A percentile compares a stretch with the other conserved stretches of the same genome.
These are phyloP conservation scores for Globisporangium cederbergense DNA, from an alignment of 352 stramenopile species.

Conservation along the genomic window DNA sequence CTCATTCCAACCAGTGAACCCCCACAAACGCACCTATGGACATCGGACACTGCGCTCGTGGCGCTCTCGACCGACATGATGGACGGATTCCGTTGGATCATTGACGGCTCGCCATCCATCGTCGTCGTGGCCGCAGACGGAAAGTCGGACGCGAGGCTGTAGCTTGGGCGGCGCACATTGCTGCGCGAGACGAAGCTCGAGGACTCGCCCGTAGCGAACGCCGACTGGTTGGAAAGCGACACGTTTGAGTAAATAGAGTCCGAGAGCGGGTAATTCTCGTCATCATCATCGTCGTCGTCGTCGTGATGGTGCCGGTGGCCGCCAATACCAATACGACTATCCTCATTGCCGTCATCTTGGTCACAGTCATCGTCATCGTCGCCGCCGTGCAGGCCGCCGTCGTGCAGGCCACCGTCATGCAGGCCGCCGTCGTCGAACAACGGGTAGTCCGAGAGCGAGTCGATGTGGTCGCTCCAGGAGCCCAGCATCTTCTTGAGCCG, in stretches of 20 bases:
- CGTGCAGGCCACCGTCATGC: conserved; percentile 31
- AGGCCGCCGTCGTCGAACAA: conserved; percentile 50
- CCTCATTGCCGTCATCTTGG: conserved; percentile 20
- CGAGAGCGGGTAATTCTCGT: conserved; percentile 44
- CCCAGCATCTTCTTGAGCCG: conserved; percentile 61
- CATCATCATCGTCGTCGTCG: conserved; percentile 8
- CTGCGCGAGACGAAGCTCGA: conserved; percentile 19
- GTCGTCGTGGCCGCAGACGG: neutral
- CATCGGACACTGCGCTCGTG: conserved; percentile 32
- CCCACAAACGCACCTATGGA: conserved; percentile 14
- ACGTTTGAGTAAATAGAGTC: conserved; percentile 65
- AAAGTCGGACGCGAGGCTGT: conserved; percentile 12
- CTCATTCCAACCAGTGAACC: neutral
- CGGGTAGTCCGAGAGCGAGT: conserved; percentile 72
- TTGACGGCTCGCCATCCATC: conserved; percentile 28
- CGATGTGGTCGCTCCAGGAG: conserved; percentile 80
- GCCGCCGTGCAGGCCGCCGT: conserved; percentile 18
- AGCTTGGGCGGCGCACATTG: conserved; percentile 19
- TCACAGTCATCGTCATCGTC: conserved; percentile 6
- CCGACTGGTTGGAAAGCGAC: conserved; percentile 36
- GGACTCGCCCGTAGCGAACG: conserved; percentile 16
- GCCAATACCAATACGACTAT: conserved; percentile 2
- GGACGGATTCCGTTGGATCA: conserved; percentile 16
- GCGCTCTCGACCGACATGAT: conserved; percentile 35
- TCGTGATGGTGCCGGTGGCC: too few species aligned